A percentile compares a stretch with the other conserved stretches of the same genome.
Evolutionary conservation across 2,329 filamentous ascomycete genomes (phyloP).

Genomic region (Venturia asperata): DNA sequence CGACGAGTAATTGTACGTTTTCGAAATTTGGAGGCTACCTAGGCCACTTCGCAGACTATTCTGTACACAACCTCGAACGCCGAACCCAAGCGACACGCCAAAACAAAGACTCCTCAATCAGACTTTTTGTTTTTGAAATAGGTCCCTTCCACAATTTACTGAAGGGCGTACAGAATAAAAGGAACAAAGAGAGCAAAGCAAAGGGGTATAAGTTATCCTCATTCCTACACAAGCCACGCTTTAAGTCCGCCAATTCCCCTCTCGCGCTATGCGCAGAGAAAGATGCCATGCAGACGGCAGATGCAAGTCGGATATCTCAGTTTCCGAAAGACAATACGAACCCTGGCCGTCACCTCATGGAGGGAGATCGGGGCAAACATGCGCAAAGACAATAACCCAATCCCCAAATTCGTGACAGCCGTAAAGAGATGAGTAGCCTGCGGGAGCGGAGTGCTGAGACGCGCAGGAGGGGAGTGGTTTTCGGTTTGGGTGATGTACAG

Average conservation of each 20-base stretch:
- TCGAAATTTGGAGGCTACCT: conserved; percentile 4
- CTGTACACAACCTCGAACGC: conserved; percentile 4
- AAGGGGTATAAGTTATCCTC: conserved; percentile 17
- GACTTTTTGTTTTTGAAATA: neutral
- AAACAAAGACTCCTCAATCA: neutral
- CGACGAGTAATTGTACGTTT: neutral
- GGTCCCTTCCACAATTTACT: neutral
- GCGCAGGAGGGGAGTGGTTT: conserved; percentile 5
- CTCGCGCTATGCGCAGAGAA: conserved; percentile 12
- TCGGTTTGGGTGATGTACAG: neutral
- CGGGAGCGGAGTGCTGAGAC: conserved; percentile 7
- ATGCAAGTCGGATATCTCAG: conserved; percentile 20
- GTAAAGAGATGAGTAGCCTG: conserved; percentile 5
- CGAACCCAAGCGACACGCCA: neutral
- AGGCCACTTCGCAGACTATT: neutral
- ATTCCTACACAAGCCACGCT: conserved; percentile 20
- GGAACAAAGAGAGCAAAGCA: conserved; percentile 6
- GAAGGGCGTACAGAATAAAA: neutral
- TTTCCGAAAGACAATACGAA: neutral
- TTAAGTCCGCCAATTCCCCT: conserved; percentile 15
- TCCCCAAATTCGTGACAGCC: neutral
- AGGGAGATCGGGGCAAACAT: neutral
- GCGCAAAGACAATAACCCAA: neutral
- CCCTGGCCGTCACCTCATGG: neutral
- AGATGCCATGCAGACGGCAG: conserved; percentile 18